Conservation (phyloP, 306 rosid species). For the Quercus dentata region DNA sequence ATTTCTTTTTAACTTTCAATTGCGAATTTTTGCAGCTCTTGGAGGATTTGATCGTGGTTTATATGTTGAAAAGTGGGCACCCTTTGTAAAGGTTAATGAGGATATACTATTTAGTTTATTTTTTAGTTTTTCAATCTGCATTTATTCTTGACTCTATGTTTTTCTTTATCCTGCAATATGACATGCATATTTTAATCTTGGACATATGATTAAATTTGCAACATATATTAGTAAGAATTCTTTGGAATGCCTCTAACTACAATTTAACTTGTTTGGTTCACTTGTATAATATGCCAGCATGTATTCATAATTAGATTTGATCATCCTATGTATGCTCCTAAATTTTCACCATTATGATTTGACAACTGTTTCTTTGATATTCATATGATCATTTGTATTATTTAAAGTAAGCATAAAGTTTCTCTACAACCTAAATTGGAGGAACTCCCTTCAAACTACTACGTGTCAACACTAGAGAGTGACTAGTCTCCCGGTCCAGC, state of each 20-base stretch:
- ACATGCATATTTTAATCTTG: background rate
- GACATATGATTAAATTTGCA: background rate
- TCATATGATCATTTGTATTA: background rate
- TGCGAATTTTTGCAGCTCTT: conserved; percentile 55
- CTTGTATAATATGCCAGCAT: background rate
- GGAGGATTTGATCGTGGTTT: conserved; percentile 79
- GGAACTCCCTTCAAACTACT: no score
- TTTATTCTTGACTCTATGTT: background rate
- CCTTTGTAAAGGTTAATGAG: conserved; percentile 48
- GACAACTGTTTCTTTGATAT: background rate
- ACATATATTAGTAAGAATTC: background rate
- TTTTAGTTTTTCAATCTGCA: background rate
- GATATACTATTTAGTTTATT: background rate
- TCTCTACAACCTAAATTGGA: no score
- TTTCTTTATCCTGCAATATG: background rate
- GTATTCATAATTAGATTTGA: no score
- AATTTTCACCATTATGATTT: no score
- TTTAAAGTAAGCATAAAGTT: background rate
- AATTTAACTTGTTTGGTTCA: background rate
- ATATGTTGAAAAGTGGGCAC: conserved; percentile 94
- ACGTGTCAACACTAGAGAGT: no score
- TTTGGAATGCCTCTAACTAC: background rate
- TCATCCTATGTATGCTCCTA: no score
- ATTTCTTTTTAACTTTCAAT: background rate
- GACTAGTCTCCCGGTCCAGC: no score